A percentile compares a stretch with the other conserved stretches of the same genome.
Evolutionary conservation across 163 green algal genomes (phyloP).

Genomic region (Trebouxia gelatinosa): DNA sequence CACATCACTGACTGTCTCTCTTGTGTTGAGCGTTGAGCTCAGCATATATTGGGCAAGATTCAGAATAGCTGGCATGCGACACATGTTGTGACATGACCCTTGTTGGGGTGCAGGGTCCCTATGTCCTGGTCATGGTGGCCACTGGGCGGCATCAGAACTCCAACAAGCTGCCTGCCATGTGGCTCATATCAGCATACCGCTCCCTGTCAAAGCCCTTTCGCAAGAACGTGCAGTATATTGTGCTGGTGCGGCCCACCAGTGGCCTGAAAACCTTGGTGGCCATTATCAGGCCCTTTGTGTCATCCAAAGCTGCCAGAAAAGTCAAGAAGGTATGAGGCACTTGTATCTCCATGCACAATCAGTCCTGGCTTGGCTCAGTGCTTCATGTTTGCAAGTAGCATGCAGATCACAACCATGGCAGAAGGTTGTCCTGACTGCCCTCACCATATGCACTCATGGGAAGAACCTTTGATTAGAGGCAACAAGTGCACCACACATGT

Average conservation of each 20-base stretch:
- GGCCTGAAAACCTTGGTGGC: slow-evolving; percentile 56
- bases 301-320: slow-evolving; percentile 72
- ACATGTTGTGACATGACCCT: neutral
- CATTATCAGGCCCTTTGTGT: slow-evolving; percentile 73
- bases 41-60: too few species aligned
- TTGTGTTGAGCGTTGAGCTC: too few species aligned
- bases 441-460: too few species aligned
- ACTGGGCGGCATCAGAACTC: slow-evolving; percentile 39
- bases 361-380: too few species aligned
- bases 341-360: too few species aligned
- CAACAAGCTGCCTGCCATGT: slow-evolving; percentile 60
- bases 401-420: too few species aligned
- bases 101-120: slow-evolving; percentile 51
- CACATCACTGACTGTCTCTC: too few species aligned
- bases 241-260: slow-evolving; percentile 69
- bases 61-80: neutral
- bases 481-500: too few species aligned
- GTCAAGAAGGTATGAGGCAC: slow-evolving; percentile 73
- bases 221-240: slow-evolving; percentile 82
- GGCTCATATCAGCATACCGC: slow-evolving; percentile 74
- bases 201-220: slow-evolving; percentile 68
- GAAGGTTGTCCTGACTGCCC: too few species aligned
- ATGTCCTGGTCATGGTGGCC: slow-evolving; percentile 72
- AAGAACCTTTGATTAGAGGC: too few species aligned
- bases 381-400: too few species aligned